Base-by-base conservation (phyloP, 2,329 filamentous ascomycete genomes). In the Pseudophaeomoniella oleicola region DNA sequence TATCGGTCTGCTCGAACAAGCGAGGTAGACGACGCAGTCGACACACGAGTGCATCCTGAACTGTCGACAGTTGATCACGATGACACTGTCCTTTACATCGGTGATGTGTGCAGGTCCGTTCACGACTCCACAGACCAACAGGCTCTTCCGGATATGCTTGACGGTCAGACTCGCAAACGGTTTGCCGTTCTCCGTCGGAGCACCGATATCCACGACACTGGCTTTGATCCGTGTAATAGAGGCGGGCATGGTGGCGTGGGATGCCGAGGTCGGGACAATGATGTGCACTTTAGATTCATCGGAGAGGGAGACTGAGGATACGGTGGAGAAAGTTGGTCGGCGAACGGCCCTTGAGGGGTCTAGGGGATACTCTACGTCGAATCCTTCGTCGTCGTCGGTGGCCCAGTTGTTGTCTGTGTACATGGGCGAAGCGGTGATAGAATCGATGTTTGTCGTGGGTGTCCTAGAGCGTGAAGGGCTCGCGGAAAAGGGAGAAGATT, bases 41-140 rank as follows among this genome's bases (percentile, higher is more conserved):
- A 63, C 67, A 51, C 84, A 92, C 45, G 88, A 81, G 54, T 98
- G 90, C 64, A 98, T 88, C 15, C 90, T 74, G 49, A 94, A 85
- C 57, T 98, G 90, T n/a, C 81, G 71, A 36, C 83, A 81, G 4
- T 74, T 69, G 2, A 94, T 75, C 0, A 94, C 75, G 11, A 93
- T 57, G n/a, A 85, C 71, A 43, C 78, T 82, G 48, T 84, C 66
- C 35, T 67, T 62, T 1, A 94, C 62, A 1, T 68, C 71, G 0
- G 88, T 96, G 36, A 96, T 72, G 52, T 96, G 88, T 5, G 80
- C 76, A 0, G 90, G 75, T 0, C 90, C 90, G 30, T 71, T 67
- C 4, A 94, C 81, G 38, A 75, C 72, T 0, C 87, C 86, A 29
- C 79, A 81, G 11, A 94, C 63, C 16, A 98, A 64, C 13, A 96